Evolutionary conservation across 176 grass and related monocot genomes (phyloP), one percentile per base, ranked within the genome.

Genomic region (barley (Hordeum vulgare)): DNA sequence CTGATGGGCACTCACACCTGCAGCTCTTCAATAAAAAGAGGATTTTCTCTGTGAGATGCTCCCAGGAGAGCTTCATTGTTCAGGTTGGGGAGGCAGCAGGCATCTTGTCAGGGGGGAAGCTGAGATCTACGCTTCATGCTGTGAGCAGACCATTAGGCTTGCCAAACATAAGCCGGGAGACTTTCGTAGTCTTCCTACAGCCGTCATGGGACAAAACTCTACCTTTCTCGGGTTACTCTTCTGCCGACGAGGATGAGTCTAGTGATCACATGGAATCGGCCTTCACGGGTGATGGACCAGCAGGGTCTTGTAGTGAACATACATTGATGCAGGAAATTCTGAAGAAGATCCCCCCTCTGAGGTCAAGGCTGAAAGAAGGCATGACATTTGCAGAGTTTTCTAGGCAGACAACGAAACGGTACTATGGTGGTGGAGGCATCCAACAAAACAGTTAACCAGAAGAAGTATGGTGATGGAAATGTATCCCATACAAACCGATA

Each of bases 311-410:
- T 36, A 1, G 56, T 24, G 39, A 91, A 72, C 20, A 83, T 77
- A 23, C 7, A 20, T 14, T 80, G 73, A 73, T 89, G 84, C 81
- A 80, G 39, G 96, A 88, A 40, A 91, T 98, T 56, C 36, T 84
- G 31, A 81, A 57, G 62, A 98, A 83, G 40, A 90, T 95, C 2
- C 96, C 96, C 25, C 90, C 90, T 61, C 74, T 95, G 0, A 86
- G 82, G 18, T 85, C 82, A 15, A 88, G 93, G 63, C 80, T 95
- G n/a, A 93, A 79, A 82, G 80, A 95, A 68, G 96, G 90, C 67
- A 95, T 98, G 96, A 93, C 90, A 31, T 98, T 98, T 90, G 89
- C 93, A 9, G 92, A 95, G 31, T 95, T 98, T 81, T 98, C 96
- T 45, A 80, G 73, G 64, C 92, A 98, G 59, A 98, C 96, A 59